Conservation (phyloP, 2,329 filamentous ascomycete genomes). For the Alternaria viburni region DNA sequence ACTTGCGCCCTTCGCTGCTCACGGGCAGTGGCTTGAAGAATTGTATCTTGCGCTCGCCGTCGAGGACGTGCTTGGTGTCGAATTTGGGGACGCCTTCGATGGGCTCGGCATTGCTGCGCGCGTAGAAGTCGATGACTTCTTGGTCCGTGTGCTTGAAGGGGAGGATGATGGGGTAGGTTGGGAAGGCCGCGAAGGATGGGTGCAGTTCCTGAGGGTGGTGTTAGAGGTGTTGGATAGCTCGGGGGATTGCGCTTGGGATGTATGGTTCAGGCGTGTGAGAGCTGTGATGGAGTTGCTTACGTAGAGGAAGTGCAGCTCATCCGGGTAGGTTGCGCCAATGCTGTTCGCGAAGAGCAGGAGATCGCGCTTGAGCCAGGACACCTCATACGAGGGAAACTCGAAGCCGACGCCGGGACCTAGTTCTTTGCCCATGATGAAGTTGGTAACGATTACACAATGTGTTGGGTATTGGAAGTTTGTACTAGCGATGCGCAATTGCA, state of each 20-base stretch:
- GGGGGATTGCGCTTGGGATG: background rate
- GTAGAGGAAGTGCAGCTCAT: constrained; percentile 93
- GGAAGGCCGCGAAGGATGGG: constrained; percentile 85
- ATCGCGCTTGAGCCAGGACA: constrained; percentile 88
- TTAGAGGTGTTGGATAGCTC: constrained; percentile 3
- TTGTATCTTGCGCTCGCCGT: constrained; percentile 81
- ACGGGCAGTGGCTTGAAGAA: constrained; percentile 78
- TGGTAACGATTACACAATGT: background rate
- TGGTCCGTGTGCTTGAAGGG: constrained; percentile 79
- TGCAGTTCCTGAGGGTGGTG: constrained; percentile 73
- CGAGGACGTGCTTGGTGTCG: constrained; percentile 75
- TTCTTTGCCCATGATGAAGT: constrained; percentile 39
- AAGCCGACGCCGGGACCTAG: constrained; percentile 68
- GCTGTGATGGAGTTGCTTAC: constrained; percentile 57
- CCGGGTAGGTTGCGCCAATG: constrained; percentile 76
- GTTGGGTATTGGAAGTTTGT: background rate
- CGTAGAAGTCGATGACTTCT: constrained; percentile 87
- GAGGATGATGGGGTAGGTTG: constrained; percentile 84
- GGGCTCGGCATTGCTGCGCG: constrained; percentile 66
- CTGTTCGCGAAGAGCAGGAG: constrained; percentile 87
- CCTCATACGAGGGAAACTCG: constrained; percentile 76
- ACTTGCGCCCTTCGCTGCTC: constrained; percentile 72
- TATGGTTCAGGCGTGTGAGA: background rate
- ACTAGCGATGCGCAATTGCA: background rate
- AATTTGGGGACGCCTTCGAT: constrained; percentile 81